A percentile compares a stretch with the other conserved stretches of the same genome.
Conservation (phyloP, 371 early-diverging fungal species). For the Syncephalis plumigaleata region DNA sequence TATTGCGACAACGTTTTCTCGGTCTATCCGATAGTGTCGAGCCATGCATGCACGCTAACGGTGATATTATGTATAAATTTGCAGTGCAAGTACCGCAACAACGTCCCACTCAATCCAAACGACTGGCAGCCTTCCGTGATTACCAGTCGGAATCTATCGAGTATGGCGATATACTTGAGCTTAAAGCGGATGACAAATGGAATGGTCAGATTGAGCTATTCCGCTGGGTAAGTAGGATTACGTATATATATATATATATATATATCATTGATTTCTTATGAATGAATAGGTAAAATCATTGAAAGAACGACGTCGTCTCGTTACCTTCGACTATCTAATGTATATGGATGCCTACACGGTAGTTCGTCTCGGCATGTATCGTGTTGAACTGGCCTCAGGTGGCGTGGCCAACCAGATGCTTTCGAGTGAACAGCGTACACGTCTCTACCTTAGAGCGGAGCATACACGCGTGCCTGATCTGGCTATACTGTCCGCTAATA, state of each 20-base stretch:
- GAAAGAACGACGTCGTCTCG: background rate
- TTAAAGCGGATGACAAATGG: background rate
- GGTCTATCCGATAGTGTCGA: conserved; percentile 5
- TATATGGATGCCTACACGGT: conserved; percentile 2
- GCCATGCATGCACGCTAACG: conserved; percentile 2
- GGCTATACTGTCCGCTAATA: background rate
- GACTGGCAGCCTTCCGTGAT: background rate
- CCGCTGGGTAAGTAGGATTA: conserved; percentile 1
- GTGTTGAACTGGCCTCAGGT: background rate
- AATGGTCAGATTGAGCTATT: conserved; percentile 1
- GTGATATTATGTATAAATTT: conserved; percentile 3
- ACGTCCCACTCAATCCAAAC: background rate
- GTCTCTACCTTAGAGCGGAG: background rate
- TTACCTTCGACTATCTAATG: conserved; percentile 3
- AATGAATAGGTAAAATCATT: background rate
- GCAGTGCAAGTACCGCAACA: background rate
- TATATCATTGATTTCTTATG: background rate
- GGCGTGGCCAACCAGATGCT: background rate
- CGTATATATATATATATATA: background rate
- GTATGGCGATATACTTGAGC: conserved; percentile 6
- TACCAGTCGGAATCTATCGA: conserved; percentile 4
- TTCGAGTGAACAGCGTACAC: background rate
- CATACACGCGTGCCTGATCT: background rate
- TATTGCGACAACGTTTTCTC: conserved; percentile 4
- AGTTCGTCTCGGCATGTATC: conserved; percentile 1